Evolutionary conservation across 78 protist species (phyloP).

Genomic region (Isochrysis galbana): DNA sequence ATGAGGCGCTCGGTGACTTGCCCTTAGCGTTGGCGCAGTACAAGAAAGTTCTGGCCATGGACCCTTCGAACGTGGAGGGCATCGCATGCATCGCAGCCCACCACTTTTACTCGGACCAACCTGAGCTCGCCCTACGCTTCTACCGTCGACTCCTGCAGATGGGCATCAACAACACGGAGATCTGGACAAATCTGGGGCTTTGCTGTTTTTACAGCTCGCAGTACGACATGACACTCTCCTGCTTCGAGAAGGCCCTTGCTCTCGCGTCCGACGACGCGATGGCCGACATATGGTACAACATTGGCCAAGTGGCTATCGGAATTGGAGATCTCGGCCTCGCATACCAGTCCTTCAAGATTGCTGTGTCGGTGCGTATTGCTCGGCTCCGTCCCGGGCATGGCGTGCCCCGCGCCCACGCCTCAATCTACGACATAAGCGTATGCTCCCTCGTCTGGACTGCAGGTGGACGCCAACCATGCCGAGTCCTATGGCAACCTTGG

Average conservation of each 20-base stretch:
- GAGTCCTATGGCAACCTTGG: constrained; percentile 62
- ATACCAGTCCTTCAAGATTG: constrained; percentile 71
- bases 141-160: constrained; percentile 59
- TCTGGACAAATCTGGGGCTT: constrained; percentile 82
- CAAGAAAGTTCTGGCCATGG: constrained; percentile 37
- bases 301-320: constrained; percentile 77
- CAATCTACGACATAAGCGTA: neutral
- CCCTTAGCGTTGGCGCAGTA: constrained; percentile 26
- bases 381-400: neutral
- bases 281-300: constrained; percentile 83
- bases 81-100: constrained; percentile 74
- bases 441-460: neutral
- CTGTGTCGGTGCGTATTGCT: constrained; percentile 21
- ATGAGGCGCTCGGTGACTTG: constrained; percentile 53
- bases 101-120: constrained; percentile 77
- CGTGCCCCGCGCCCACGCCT: neutral
- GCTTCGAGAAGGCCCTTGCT: constrained; percentile 72
- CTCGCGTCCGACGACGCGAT: constrained; percentile 53
- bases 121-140: constrained; percentile 67
- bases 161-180: constrained; percentile 64
- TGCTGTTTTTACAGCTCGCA: constrained; percentile 72
- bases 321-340: constrained; percentile 81
- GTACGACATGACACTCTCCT: constrained; percentile 75
- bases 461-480: constrained; percentile 46
- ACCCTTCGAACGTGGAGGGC: constrained; percentile 71